These are phyloP conservation scores for Ilex paraguariensis DNA, from an alignment of 305 asterid species.

Conservation along the genomic window DNA sequence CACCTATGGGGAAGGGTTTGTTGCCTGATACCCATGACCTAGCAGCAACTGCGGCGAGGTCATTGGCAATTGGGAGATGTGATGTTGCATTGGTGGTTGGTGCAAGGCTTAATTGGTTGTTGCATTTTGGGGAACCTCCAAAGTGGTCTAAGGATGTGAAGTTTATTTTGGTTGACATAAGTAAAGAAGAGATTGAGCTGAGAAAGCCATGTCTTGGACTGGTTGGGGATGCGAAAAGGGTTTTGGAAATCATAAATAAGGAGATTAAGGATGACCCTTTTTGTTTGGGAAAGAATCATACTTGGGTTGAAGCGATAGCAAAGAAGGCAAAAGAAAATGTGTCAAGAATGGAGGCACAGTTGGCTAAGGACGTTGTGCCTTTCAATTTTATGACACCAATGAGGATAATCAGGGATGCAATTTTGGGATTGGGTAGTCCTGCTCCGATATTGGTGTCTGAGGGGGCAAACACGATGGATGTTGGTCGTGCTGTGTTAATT, in stretches of 20 bases:
- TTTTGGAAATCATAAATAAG: constrained; percentile 51
- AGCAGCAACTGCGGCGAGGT: constrained; percentile 84
- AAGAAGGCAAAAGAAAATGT: constrained; percentile 70
- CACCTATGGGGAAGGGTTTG: constrained; percentile 89
- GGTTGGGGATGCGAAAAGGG: constrained; percentile 79
- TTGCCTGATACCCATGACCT: constrained; percentile 70
- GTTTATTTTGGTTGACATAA: constrained; percentile 63
- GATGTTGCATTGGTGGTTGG: constrained; percentile 82
- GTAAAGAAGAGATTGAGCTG: constrained; percentile 61
- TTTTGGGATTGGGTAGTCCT: constrained; percentile 53
- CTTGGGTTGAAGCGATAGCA: constrained; percentile 66
- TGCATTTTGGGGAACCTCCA: constrained; percentile 91
- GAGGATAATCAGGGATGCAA: constrained; percentile 87
- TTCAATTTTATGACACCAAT: constrained; percentile 80
- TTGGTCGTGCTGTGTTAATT: constrained; percentile 75
- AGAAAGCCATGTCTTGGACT: constrained; percentile 70
- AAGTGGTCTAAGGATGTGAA: constrained; percentile 81
- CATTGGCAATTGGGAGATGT: constrained; percentile 84
- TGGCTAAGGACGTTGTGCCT: constrained; percentile 73
- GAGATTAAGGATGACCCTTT: constrained; percentile 83
- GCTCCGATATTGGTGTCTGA: constrained; percentile 77
- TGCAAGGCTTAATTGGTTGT: constrained; percentile 80
- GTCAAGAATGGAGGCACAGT: constrained; percentile 69
- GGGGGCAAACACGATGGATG: constrained; percentile 92
- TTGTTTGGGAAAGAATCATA: constrained; percentile 68